These are phyloP conservation scores for Aspergillus neotritici DNA, from an alignment of 2,329 filamentous ascomycete genomes.

Conservation along the genomic window DNA sequence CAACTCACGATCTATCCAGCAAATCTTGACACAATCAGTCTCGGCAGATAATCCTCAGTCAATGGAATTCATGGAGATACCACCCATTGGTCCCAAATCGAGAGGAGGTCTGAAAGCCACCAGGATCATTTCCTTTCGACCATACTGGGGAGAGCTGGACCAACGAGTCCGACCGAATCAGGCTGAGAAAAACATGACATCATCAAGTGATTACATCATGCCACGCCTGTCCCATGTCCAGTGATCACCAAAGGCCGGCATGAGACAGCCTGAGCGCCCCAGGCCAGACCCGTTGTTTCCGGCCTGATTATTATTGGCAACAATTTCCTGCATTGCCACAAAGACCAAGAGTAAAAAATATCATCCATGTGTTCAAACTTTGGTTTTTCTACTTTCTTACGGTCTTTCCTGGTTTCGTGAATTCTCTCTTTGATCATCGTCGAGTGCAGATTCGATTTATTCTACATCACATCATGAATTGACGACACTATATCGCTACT, in stretches of 20 bases:
- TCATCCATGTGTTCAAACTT: too few species aligned
- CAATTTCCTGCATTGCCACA: background rate
- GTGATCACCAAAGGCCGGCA: background rate
- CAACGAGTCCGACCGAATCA: background rate
- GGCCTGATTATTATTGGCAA: background rate
- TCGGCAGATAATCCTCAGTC: background rate
- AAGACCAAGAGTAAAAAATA: too few species aligned
- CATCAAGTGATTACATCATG: conserved; percentile 9
- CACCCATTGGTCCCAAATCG: background rate
- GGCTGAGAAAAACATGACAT: conserved; percentile 6
- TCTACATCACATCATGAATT: too few species aligned
- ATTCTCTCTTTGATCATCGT: too few species aligned
- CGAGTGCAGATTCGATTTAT: too few species aligned
- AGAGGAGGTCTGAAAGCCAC: too few species aligned
- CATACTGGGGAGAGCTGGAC: background rate
- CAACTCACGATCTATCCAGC: background rate
- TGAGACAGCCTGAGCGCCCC: background rate
- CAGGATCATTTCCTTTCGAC: too few species aligned
- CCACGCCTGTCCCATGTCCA: background rate
- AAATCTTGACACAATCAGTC: background rate
- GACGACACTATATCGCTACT: too few species aligned
- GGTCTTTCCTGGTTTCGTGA: too few species aligned
- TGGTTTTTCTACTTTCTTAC: too few species aligned
- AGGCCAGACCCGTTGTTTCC: background rate
- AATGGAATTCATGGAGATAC: background rate